Conservation (phyloP, 805 yeast species). For the Candida endomychidarum region DNA sequence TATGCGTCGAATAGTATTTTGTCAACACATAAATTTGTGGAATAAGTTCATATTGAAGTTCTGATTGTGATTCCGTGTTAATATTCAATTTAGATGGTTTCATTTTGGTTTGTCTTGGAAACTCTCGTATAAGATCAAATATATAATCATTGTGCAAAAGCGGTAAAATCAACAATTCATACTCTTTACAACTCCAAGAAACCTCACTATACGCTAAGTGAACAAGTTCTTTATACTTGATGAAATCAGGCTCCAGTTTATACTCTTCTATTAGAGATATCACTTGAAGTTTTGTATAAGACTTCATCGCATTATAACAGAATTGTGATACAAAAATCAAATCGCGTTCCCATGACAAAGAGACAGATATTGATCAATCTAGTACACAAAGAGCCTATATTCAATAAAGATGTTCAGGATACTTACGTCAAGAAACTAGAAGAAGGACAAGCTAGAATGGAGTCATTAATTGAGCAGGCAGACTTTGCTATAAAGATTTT, state of each 20-base stretch:
- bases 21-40: slow-evolving; percentile 27
- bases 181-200: slow-evolving; percentile 7
- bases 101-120: background rate
- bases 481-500: slow-evolving; percentile 7
- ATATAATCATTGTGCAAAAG: slow-evolving; percentile 5
- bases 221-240: background rate
- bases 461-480: slow-evolving; percentile 7
- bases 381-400: slow-evolving; percentile 4
- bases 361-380: background rate
- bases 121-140: slow-evolving; percentile 4
- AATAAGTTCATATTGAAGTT: slow-evolving; percentile 15
- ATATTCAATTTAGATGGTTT: slow-evolving; percentile 6
- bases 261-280: background rate
- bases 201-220: slow-evolving; percentile 4
- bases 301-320: background rate
- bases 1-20: slow-evolving; percentile 9
- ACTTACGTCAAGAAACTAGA: slow-evolving; percentile 9
- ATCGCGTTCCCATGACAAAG: slow-evolving; percentile 5
- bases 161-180: background rate
- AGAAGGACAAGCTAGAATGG: slow-evolving; percentile 9
- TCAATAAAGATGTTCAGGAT: slow-evolving; percentile 10
- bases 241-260: background rate
- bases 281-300: background rate
- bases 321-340: background rate
- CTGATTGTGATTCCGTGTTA: background rate